A percentile compares a stretch with the other conserved stretches of the same genome.
These are phyloP conservation scores for Gossypium arboreum DNA, from an alignment of 345 rosid genomes.

Conservation along the genomic window DNA sequence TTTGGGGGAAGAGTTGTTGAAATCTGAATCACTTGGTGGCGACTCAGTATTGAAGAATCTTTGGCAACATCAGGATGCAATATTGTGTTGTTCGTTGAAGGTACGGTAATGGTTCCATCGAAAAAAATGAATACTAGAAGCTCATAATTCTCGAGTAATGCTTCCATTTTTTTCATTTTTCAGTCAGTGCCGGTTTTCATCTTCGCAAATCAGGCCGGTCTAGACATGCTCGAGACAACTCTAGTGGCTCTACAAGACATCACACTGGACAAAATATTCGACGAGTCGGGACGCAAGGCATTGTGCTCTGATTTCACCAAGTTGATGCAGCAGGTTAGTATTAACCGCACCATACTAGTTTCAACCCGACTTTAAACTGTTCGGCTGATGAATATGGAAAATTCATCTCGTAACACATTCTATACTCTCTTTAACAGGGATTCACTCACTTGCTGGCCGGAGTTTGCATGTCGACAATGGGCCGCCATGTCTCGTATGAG, in stretches of 20 bases:
- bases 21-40: slow-evolving; percentile 47
- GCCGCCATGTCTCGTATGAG: slow-evolving; percentile 78
- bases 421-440: slow-evolving; percentile 46
- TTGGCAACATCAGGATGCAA: slow-evolving; percentile 90
- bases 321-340: slow-evolving; percentile 82
- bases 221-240: slow-evolving; percentile 98
- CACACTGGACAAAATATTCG: slow-evolving; percentile 79
- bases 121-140: not conserved
- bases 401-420: not conserved
- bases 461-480: slow-evolving; percentile 93
- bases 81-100: slow-evolving; percentile 88
- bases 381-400: not conserved
- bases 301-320: slow-evolving; percentile 72
- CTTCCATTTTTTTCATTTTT: slow-evolving; percentile 21
- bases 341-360: not conserved
- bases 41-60: slow-evolving; percentile 69
- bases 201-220: slow-evolving; percentile 96
- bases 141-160: not conserved
- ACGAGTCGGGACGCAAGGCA: slow-evolving; percentile 79
- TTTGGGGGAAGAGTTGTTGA: slow-evolving; percentile 67
- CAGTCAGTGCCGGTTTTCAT: slow-evolving; percentile 81
- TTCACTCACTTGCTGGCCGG: slow-evolving; percentile 77
- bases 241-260: slow-evolving; percentile 90
- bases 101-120: slow-evolving; percentile 24
- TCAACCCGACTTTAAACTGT: not conserved